Evolutionary conservation across 2,329 filamentous ascomycete genomes (phyloP).

Genomic region (Dothistroma septosporum): DNA sequence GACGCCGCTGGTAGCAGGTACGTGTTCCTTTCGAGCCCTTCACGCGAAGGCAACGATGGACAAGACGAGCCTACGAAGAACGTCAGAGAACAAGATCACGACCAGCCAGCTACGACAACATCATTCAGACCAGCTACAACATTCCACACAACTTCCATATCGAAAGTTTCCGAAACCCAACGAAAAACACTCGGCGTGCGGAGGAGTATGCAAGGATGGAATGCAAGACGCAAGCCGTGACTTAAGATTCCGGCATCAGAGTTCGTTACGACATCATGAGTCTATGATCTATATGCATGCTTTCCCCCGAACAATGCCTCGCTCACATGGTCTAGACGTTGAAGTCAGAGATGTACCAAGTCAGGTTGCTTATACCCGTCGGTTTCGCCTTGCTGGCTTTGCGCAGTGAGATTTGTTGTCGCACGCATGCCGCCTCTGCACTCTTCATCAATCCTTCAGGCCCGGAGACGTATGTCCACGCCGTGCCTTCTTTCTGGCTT

Average conservation of each 20-base stretch:
- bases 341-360: background rate
- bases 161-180: slow-evolving; percentile 26
- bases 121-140: slow-evolving; percentile 38
- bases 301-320: background rate
- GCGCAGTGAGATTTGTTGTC: background rate
- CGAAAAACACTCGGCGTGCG: slow-evolving; percentile 49
- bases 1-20: slow-evolving; percentile 44
- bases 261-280: background rate
- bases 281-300: background rate
- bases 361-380: background rate
- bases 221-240: background rate
- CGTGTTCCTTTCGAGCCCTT: slow-evolving; percentile 43
- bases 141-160: slow-evolving; percentile 44
- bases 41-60: slow-evolving; percentile 30
- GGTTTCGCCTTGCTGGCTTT: background rate
- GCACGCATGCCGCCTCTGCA: background rate
- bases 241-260: background rate
- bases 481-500: background rate
- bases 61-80: slow-evolving; percentile 5
- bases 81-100: background rate
- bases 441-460: background rate
- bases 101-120: background rate
- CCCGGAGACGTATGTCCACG: background rate
- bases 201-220: slow-evolving; percentile 50
- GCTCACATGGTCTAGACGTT: background rate